phyloP scores from a whole-genome alignment of 2,329 filamentous ascomycete genomes.

The Colletotrichum eremochloae region DNA sequence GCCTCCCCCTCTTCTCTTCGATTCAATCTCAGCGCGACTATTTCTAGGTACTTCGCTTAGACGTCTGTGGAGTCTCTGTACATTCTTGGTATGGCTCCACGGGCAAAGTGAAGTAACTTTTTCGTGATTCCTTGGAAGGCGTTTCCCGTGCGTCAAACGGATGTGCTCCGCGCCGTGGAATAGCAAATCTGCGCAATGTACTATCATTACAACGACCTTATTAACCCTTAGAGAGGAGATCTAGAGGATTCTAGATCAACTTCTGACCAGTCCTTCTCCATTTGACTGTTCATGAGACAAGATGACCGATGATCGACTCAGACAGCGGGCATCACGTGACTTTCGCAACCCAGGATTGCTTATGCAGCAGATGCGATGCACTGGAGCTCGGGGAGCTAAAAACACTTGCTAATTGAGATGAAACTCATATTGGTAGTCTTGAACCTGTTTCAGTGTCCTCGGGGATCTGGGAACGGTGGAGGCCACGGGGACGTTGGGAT shows the following conservation, averaged over 20 bases:
- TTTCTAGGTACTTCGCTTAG: background rate
- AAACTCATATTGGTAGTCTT: background rate
- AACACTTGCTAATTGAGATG: background rate
- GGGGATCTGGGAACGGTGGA: background rate
- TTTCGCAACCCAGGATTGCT: background rate
- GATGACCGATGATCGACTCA: background rate
- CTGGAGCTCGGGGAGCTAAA: background rate
- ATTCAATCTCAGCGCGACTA: background rate
- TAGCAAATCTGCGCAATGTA: background rate
- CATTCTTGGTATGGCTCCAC: background rate
- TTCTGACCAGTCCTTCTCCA: background rate
- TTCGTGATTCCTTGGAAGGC: background rate
- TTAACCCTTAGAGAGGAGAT: accelerated
- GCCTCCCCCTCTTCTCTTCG: background rate
- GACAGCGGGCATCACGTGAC: background rate
- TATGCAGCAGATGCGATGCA: background rate
- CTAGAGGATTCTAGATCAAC: background rate
- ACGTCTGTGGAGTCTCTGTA: background rate
- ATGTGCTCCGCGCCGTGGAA: background rate
- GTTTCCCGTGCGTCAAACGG: background rate
- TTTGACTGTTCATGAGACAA: background rate
- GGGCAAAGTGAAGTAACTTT: background rate
- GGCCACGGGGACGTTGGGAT: too few relatives aligned
- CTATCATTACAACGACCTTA: background rate
- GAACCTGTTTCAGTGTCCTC: background rate